Evolutionary conservation across 768 basidiomycete species (phyloP).

Genomic region (Dioszegia hungarica): DNA sequence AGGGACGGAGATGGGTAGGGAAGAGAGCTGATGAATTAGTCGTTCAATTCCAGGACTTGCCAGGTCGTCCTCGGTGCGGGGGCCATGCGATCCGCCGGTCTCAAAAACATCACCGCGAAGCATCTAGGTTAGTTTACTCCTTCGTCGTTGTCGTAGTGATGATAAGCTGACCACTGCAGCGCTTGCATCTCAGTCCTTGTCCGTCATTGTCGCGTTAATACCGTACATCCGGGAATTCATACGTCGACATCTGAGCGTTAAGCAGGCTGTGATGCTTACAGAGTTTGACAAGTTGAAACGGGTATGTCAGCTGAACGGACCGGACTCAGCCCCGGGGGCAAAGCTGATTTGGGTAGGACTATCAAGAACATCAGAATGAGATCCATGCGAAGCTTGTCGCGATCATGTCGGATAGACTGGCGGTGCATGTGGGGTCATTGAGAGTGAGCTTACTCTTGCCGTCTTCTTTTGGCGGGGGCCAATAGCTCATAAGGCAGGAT

Average conservation of each 20-base stretch:
- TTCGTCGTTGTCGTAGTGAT: not conserved
- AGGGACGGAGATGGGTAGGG: not conserved
- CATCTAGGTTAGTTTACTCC: slow-evolving; percentile 66
- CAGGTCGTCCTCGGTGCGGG: slow-evolving; percentile 97
- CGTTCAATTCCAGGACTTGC: slow-evolving; percentile 96
- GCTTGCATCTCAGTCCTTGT: slow-evolving; percentile 90
- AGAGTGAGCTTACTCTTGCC: slow-evolving; percentile 54
- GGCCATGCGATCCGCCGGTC: slow-evolving; percentile 95
- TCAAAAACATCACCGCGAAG: slow-evolving; percentile 97
- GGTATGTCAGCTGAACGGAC: slow-evolving; percentile 54
- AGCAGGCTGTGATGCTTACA: slow-evolving; percentile 92
- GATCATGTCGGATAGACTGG: slow-evolving; percentile 94
- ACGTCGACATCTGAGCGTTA: slow-evolving; percentile 83
- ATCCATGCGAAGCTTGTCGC: slow-evolving; percentile 95
- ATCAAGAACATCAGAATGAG: slow-evolving; percentile 98
- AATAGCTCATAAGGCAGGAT: slow-evolving; percentile 51
- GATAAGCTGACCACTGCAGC: slow-evolving; percentile 54
- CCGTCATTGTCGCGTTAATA: slow-evolving; percentile 86
- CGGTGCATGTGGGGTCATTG: slow-evolving; percentile 74
- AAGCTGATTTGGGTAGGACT: slow-evolving; percentile 61
- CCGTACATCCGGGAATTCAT: slow-evolving; percentile 95
- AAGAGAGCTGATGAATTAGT: slow-evolving; percentile 49
- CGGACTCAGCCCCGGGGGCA: not conserved
- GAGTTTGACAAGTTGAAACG: slow-evolving; percentile 98
- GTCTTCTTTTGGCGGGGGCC: too few species aligned